Percentiles rank a stretch among this genome's conserved stretches.
Conservation (phyloP, 352 stramenopile genomes). For the Pythium dissimile region DNA sequence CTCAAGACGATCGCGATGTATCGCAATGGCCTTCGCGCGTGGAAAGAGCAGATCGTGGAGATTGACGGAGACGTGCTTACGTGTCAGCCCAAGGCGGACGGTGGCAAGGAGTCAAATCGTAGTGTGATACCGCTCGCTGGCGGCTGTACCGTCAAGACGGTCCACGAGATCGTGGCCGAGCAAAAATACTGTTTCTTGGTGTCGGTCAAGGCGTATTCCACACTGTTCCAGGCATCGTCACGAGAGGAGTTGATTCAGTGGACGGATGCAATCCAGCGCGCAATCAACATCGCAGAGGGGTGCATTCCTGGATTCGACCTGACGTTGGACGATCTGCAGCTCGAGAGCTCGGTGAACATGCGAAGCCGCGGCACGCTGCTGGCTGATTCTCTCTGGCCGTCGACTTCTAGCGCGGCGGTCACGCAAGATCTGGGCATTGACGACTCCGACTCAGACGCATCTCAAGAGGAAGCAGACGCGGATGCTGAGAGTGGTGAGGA, state of each 20-base stretch:
- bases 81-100: slow-evolving; percentile 29
- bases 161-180: slow-evolving; percentile 61
- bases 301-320: slow-evolving; percentile 45
- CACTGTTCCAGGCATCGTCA: slow-evolving; percentile 60
- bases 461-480: slow-evolving; percentile 23
- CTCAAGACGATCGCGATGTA: slow-evolving; percentile 55
- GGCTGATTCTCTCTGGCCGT: slow-evolving; percentile 15
- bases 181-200: slow-evolving; percentile 70
- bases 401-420: not conserved
- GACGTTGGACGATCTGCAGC: slow-evolving; percentile 43
- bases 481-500: slow-evolving; percentile 7
- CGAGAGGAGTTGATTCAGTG: slow-evolving; percentile 49
- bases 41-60: slow-evolving; percentile 65
- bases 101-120: slow-evolving; percentile 13
- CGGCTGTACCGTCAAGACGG: slow-evolving; percentile 50
- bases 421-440: not conserved
- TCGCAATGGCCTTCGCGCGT: slow-evolving; percentile 35
- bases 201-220: slow-evolving; percentile 47
- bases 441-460: not conserved
- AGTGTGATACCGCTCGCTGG: slow-evolving; percentile 41
- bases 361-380: slow-evolving; percentile 25
- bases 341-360: slow-evolving; percentile 55
- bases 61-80: slow-evolving; percentile 60
- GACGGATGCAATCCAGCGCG: slow-evolving; percentile 59
- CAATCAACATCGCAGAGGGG: slow-evolving; percentile 68